These are phyloP conservation scores for Primulina huaijiensis DNA, from an alignment of 257 asterid species.

Conservation along the genomic window DNA sequence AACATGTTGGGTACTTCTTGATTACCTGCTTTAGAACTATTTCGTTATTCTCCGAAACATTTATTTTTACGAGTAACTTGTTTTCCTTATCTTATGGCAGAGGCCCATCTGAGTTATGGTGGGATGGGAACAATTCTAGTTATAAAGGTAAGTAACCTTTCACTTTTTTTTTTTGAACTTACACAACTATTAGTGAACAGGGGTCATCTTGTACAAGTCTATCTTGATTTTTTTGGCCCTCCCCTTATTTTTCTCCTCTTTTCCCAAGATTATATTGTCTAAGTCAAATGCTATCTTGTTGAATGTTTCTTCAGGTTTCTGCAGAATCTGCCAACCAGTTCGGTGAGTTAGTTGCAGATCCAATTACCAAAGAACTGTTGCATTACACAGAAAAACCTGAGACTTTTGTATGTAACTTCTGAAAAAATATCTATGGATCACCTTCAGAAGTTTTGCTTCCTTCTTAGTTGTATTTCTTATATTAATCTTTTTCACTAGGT, in stretches of 20 bases:
- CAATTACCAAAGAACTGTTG: constrained; percentile 64
- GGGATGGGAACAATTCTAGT: constrained; percentile 78
- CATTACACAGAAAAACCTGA: constrained; percentile 89
- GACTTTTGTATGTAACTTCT: constrained; percentile 64
- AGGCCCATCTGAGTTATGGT: constrained; percentile 64
- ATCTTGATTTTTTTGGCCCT: background rate
- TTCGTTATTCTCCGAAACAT: constrained; percentile 7
- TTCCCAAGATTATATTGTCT: constrained; percentile 7
- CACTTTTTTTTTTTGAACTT: constrained; percentile 8
- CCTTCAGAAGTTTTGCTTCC: constrained; percentile 13
- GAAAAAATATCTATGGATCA: background rate
- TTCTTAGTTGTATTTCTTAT: constrained; percentile 22
- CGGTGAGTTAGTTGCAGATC: constrained; percentile 88
- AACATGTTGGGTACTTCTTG: constrained; percentile 57
- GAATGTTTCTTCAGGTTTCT: constrained; percentile 50
- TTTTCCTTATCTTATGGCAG: constrained; percentile 31
- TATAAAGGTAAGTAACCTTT: constrained; percentile 49
- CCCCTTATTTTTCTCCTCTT: constrained; percentile 7
- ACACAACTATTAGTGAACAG: constrained; percentile 12
- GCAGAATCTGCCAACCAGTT: constrained; percentile 86
- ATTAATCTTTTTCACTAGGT: constrained; percentile 43
- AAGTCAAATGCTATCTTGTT: constrained; percentile 3
- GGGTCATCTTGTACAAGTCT: background rate
- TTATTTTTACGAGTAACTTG: no score
- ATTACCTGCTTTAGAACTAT: background rate